These are phyloP conservation scores for Blastobotrys mokoenaii DNA, from an alignment of 805 yeast species.

Conservation along the genomic window DNA sequence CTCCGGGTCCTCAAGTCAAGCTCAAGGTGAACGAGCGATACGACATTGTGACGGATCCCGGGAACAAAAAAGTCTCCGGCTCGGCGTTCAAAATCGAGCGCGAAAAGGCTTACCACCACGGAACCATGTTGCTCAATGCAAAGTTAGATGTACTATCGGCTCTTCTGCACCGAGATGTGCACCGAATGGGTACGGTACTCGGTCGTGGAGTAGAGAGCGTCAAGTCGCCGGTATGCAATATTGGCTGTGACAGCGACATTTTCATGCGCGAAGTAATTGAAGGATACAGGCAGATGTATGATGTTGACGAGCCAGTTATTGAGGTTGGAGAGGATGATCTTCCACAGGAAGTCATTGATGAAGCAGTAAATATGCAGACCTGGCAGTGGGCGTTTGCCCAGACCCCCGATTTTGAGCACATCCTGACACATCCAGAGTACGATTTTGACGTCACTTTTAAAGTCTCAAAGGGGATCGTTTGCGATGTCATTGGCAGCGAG, in stretches of 20 bases:
- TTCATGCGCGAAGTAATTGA: slow-evolving; percentile 39
- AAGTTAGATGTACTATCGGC: slow-evolving; percentile 49
- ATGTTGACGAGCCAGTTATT: slow-evolving; percentile 4
- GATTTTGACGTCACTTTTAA: slow-evolving; percentile 30
- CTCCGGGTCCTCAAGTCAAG: slow-evolving; percentile 13
- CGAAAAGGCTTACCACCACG: slow-evolving; percentile 87
- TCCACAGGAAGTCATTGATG: slow-evolving; percentile 11
- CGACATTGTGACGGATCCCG: slow-evolving; percentile 50
- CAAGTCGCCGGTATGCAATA: slow-evolving; percentile 67
- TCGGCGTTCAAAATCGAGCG: slow-evolving; percentile 82
- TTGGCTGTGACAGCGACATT: slow-evolving; percentile 37
- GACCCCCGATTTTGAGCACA: slow-evolving; percentile 66
- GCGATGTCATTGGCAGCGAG: not conserved
- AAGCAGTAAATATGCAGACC: slow-evolving; percentile 34
- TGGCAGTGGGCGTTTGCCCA: slow-evolving; percentile 74
- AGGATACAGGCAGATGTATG: slow-evolving; percentile 33
- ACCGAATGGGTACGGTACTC: slow-evolving; percentile 34
- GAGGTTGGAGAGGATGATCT: slow-evolving; percentile 7
- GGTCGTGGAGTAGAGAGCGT: slow-evolving; percentile 65
- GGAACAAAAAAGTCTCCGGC: slow-evolving; percentile 65
- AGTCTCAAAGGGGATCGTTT: slow-evolving; percentile 43
- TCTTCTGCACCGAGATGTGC: slow-evolving; percentile 44
- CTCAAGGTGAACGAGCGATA: slow-evolving; percentile 64
- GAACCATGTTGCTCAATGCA: slow-evolving; percentile 80
- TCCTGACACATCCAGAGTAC: slow-evolving; percentile 30